These are phyloP conservation scores for Suzukiozyma palmioleophila DNA, from an alignment of 1,139 yeast species.

Conservation along the genomic window DNA sequence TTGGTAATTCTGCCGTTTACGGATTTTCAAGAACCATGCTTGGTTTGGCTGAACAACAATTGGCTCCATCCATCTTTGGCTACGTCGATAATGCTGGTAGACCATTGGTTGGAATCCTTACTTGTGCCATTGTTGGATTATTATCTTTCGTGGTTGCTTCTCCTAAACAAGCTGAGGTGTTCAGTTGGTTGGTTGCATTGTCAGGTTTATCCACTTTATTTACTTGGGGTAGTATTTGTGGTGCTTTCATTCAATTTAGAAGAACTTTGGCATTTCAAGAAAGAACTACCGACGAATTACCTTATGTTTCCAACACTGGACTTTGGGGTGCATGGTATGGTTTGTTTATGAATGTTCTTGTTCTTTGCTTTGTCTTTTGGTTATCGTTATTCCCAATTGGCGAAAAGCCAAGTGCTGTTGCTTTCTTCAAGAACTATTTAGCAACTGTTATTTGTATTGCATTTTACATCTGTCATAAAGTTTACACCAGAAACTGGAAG, in stretches of 20 bases:
- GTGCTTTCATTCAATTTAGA: constrained; percentile 38
- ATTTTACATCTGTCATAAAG: constrained; percentile 30
- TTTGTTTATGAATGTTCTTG: constrained; percentile 25
- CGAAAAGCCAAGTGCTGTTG: constrained; percentile 22
- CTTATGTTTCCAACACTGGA: constrained; percentile 36
- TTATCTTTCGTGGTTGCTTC: constrained; percentile 41
- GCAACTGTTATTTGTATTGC: constrained; percentile 31
- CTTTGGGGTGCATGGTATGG: constrained; percentile 35
- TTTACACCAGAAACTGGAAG: constrained; percentile 26
- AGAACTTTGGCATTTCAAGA: constrained; percentile 29
- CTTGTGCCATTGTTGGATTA: constrained; percentile 34
- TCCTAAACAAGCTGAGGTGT: constrained; percentile 31
- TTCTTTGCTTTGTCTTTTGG: constrained; percentile 42
- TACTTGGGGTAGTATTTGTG: constrained; percentile 40
- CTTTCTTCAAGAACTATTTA: constrained; percentile 32
- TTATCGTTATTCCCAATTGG: constrained; percentile 36
- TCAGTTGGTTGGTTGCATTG: constrained; percentile 39
- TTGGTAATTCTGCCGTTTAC: constrained; percentile 43
- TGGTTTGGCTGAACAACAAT: constrained; percentile 37
- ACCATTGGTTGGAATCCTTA: constrained; percentile 36
- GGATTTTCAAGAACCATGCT: constrained; percentile 42
- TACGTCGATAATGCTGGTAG: constrained; percentile 41
- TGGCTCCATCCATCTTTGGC: constrained; percentile 32
- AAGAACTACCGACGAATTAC: constrained; percentile 30
- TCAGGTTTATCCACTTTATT: constrained; percentile 40